Base-by-base conservation (phyloP, 768 basidiomycete genomes). In the Pseudohyphozyma bogoriensis region DNA sequence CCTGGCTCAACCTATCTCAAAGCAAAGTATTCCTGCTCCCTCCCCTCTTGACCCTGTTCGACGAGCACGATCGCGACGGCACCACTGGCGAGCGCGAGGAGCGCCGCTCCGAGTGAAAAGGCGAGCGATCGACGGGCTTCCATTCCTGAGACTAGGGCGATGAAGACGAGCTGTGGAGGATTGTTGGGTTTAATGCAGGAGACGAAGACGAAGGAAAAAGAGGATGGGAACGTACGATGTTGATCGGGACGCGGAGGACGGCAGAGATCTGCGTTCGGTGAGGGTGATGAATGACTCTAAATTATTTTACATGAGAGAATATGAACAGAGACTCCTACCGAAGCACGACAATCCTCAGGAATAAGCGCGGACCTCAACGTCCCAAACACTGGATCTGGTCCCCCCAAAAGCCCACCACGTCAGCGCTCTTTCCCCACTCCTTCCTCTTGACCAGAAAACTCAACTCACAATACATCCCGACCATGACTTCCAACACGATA, bases 201-300 rank as follows among this genome's bases (percentile, higher is more conserved):
- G 37, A 37, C 11, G 37, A 18, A 10, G 10, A 18, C 37, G 37
- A 18, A 10, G 10, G 11, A 37, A 37, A 10, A 18, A 37, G 11
- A n/a, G n/a, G n/a, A n/a, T 37, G 10, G 37, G 37, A 10, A 37
- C 37, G 10, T 18, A 87, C 86, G 8, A 84, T 65, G 71, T 86
- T 86, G 51, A 87, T 77, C 2, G 85, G 85, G 7, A 86, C 84
- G 11, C 85, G 81, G 75, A 86, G 85, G 9, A 87, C 74, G 3
- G 84, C 79, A 1, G 83, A 83, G 9, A 85, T 73, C 84, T 85
- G 63, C 33, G 10, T 22, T 4, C 8, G 4, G 59, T 15, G 39
- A 31, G 51, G 24, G 11, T 20, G 45, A 52, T 45, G 13, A 45
- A n/a, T 24, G n/a, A n/a, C n/a, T n/a, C n/a, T 18, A 8, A 24